A percentile compares a stretch with the other conserved stretches of the same genome.
Evolutionary conservation across 2,329 filamentous ascomycete species (phyloP).

Genomic region (Samsoniella hepiali): DNA sequence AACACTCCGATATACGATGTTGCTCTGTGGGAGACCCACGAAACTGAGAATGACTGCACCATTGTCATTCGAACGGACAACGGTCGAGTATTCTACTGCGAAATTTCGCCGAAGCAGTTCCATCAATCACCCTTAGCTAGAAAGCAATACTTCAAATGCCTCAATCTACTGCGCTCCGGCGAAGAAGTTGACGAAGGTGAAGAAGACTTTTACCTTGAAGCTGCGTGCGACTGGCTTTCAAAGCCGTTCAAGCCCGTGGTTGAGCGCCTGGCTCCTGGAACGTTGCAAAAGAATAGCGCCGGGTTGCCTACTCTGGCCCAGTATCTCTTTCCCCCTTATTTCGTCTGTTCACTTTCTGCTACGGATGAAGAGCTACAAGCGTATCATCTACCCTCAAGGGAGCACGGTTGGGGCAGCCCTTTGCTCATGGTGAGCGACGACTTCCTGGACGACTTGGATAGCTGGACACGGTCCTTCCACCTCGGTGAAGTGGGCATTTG

Average conservation of each 20-base stretch:
- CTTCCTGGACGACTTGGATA: background rate
- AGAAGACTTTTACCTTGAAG: background rate
- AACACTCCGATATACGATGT: conserved; percentile 17
- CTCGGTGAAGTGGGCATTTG: conserved; percentile 8
- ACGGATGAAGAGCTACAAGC: background rate
- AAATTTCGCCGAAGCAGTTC: conserved; percentile 10
- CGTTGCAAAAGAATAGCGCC: background rate
- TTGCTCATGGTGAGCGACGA: background rate
- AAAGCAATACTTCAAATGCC: background rate
- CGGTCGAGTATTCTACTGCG: background rate
- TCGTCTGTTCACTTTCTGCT: background rate
- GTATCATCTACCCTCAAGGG: background rate
- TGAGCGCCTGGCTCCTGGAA: conserved; percentile 4
- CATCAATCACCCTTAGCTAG: background rate
- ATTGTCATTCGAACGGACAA: conserved; percentile 23
- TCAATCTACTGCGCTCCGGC: background rate
- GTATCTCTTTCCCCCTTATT: background rate
- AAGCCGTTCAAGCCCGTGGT: conserved; percentile 13
- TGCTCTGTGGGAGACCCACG: conserved; percentile 20
- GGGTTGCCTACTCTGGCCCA: background rate
- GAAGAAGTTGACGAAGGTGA: background rate
- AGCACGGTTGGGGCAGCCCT: background rate
- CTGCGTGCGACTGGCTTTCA: background rate
- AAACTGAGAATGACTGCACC: conserved; percentile 22
- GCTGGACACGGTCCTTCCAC: conserved; percentile 11